Conservation (phyloP, 2,329 filamentous ascomycete species). For the Fusarium luffae region DNA sequence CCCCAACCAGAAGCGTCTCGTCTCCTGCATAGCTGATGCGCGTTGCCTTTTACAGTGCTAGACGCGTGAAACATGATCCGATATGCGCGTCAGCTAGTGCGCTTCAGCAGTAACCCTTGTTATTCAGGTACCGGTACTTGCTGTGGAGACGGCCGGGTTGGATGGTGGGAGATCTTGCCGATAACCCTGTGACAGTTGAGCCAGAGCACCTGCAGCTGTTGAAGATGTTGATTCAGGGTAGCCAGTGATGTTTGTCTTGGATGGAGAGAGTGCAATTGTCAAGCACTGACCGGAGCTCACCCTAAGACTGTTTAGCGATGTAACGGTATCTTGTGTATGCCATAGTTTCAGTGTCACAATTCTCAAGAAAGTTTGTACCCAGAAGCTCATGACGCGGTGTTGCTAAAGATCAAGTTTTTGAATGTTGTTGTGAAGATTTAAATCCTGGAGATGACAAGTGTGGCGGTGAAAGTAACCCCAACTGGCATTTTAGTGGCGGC, state of each 20-base stretch:
- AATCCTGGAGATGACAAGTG: neutral
- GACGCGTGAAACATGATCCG: slow-evolving; percentile 48
- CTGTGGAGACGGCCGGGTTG: slow-evolving; percentile 28
- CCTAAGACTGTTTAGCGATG: neutral
- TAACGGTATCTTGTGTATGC: neutral
- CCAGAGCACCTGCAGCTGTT: slow-evolving; percentile 16
- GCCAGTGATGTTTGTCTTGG: neutral
- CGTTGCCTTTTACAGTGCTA: slow-evolving; percentile 47
- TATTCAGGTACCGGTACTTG: slow-evolving; percentile 45
- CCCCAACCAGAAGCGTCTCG: slow-evolving; percentile 28
- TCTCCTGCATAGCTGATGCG: slow-evolving; percentile 45
- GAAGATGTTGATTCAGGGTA: slow-evolving; percentile 37
- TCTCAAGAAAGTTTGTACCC: neutral
- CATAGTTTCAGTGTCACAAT: too few species aligned
- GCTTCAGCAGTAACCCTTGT: slow-evolving; percentile 43
- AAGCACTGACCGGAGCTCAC: neutral
- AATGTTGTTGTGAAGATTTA: neutral
- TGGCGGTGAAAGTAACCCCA: neutral
- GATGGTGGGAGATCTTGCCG: slow-evolving; percentile 43
- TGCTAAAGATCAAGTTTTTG: neutral
- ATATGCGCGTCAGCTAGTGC: slow-evolving; percentile 49
- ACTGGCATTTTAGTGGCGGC: neutral
- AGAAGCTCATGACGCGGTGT: neutral
- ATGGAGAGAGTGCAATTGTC: neutral
- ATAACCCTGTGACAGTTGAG: slow-evolving; percentile 37